Conservation (phyloP, 257 asterid genomes). For the Verbascum thapsus region DNA sequence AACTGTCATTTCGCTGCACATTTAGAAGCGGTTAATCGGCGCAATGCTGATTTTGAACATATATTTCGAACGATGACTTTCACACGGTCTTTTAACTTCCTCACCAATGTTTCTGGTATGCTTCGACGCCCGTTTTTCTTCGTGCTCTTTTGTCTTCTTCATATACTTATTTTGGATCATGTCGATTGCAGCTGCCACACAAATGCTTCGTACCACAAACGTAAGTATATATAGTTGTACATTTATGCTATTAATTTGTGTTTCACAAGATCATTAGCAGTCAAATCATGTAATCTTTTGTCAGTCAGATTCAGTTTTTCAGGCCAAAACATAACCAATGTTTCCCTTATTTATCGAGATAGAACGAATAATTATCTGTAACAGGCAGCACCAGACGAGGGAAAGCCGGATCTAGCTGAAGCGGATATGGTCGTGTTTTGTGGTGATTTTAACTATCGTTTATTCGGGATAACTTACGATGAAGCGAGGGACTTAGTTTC, state of each 20-base stretch:
- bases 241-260: too few relatives aligned
- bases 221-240: conserved; percentile 48
- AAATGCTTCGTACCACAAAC: conserved; percentile 58
- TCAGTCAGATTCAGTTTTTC: too few relatives aligned
- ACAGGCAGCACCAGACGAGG: conserved; percentile 62
- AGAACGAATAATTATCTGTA: too few relatives aligned
- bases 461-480: conserved; percentile 86
- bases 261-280: too few relatives aligned
- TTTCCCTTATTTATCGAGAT: too few relatives aligned
- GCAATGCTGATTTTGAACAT: conserved; percentile 90
- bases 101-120: conserved; percentile 75
- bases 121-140: conserved; percentile 63
- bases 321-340: too few relatives aligned
- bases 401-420: conserved; percentile 79
- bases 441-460: conserved; percentile 93
- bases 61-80: conserved; percentile 84
- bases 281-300: too few relatives aligned
- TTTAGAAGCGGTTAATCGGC: conserved; percentile 85
- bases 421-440: conserved; percentile 72
- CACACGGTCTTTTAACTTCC: conserved; percentile 64
- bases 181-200: conserved; percentile 83
- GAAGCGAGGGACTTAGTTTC: conserved; percentile 95
- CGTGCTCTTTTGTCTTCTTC: conserved; percentile 66
- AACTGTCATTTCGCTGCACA: conserved; percentile 97
- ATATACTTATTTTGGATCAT: conserved; percentile 65